Evolutionary conservation across 73 alveolate genomes (phyloP), one percentile per base, ranked within the genome.

Genomic region (Vitrella brassicaformis): DNA sequence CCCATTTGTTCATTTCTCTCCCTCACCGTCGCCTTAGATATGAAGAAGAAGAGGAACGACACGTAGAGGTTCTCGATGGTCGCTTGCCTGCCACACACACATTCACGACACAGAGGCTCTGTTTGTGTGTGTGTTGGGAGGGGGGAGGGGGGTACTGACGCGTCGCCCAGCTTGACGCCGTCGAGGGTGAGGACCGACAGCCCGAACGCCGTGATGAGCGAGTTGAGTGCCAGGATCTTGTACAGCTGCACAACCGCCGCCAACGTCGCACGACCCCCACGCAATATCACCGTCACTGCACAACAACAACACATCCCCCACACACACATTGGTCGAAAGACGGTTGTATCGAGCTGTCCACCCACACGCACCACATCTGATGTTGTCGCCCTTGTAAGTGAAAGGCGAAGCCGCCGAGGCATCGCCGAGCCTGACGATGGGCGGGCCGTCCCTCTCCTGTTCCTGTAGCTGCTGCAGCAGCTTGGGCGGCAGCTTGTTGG

Each of bases 331-430:
- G 56, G 14, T 4, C 4, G 56, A 39, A 14, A 39, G 56, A 39
- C 22, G 14, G 56, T 8, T 4, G 14, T 4, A 39, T 4, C 4
- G 56, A 39, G 56, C 4, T 39, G 14, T 14, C 4, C 56, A 39
- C 56, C 4, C 56, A 39, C 56, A 39, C 56, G 14, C 56, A 19
- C 87, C 89, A 71, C 97, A 88, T 69, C 80, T 89, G 70, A 93
- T 85, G 25, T 94, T 86, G 56, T 92, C 88, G 85, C 90, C 90
- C 79, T 93, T 93, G 83, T 84, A 87, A 47, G 98, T 93, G 78
- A 93, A 93, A 27, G 98, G 98, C n/a, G 96, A 94, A n/a, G 98
- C 98, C 19, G 91, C 89, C 80, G 95, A 88, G 19, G 95, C 98
- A 70, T 93, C 98, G 18, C 98, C 98, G 29, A 89, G 87, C 68